Evolutionary conservation across 116 monocot genomes (phyloP).

Genomic region (Cymodocea nodosa): DNA sequence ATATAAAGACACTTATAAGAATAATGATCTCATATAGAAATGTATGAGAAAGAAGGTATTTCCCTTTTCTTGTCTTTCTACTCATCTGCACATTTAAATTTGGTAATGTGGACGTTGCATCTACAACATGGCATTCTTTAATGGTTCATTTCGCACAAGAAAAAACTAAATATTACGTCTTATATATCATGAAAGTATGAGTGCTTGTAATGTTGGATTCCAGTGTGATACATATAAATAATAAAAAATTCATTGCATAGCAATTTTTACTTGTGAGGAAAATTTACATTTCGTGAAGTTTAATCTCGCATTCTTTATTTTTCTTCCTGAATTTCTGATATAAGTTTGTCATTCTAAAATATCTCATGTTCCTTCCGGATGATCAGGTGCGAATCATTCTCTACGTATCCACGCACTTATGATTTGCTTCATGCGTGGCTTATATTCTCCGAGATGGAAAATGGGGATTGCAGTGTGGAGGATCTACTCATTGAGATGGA

Average conservation of each 20-base stretch:
- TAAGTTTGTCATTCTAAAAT: not conserved
- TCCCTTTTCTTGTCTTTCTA: no score
- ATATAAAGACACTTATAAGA: no score
- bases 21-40: no score
- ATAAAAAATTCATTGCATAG: not conserved
- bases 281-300: not conserved
- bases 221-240: not conserved
- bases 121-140: no score
- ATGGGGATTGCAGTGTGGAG: constrained; percentile 42
- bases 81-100: no score
- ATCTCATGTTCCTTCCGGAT: not conserved
- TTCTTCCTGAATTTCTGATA: not conserved
- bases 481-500: constrained; percentile 83
- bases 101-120: no score
- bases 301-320: not conserved
- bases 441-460: constrained; percentile 45
- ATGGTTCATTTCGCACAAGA: no score
- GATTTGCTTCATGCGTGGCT: constrained; percentile 72
- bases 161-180: no score
- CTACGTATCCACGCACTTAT: constrained; percentile 75
- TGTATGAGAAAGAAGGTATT: no score
- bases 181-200: no score
- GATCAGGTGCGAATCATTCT: constrained; percentile 74
- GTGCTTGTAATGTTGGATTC: no score
- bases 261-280: not conserved